Base-by-base conservation (phyloP, 768 basidiomycete species). In the Podaxis sp. region DNA sequence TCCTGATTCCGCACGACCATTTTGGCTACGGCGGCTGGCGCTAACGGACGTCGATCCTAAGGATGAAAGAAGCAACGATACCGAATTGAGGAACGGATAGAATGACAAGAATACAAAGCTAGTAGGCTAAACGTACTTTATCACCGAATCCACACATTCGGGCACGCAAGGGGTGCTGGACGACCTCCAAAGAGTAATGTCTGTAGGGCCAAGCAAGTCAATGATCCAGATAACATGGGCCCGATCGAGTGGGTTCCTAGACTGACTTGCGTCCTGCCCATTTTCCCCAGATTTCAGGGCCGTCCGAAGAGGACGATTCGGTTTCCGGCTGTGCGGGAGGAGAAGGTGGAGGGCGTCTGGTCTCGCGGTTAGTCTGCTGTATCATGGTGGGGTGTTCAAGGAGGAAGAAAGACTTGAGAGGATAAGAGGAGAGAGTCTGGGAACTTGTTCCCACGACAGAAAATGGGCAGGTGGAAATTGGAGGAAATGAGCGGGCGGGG, bases 111-210 rank as follows among this genome's bases (percentile, higher is more conserved):
- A 33, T 33, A 33, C 33, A 33, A 33, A 33, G 33, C 33, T 33
- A 33, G 33, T 33, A 33, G 9, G 33, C 33, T 33, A 48, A 53
- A 67, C 71, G 64, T 68, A 94, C 95, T 82, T 96, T 96, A 80
- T 97, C 94, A 51, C 95, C 95, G 74, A 96, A 96, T 11, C 96
- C 96, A 73, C 95, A 96, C 89, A 96, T 96, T 66, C 95, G 86
- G 54, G 95, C 96, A 48, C 95, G 86, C 52, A 92, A 75, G 44
- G 96, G 95, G 68, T 96, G 86, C 72, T 97, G 96, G 2, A 92
- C 84, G 68, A 96, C 85, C 67, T 93, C 88, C 46, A 96, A 82
- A 13, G 88, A 86, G 74, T 96, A 96, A 72, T 90, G 81, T 71
- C 93, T 94, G 69, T 2, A 19, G 52, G 13, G 58, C 1, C 30